A percentile compares a stretch with the other conserved stretches of the same genome.
These are phyloP conservation scores for Hyaloscypha bicolor DNA, from an alignment of 495 filamentous ascomycete species.

Conservation along the genomic window DNA sequence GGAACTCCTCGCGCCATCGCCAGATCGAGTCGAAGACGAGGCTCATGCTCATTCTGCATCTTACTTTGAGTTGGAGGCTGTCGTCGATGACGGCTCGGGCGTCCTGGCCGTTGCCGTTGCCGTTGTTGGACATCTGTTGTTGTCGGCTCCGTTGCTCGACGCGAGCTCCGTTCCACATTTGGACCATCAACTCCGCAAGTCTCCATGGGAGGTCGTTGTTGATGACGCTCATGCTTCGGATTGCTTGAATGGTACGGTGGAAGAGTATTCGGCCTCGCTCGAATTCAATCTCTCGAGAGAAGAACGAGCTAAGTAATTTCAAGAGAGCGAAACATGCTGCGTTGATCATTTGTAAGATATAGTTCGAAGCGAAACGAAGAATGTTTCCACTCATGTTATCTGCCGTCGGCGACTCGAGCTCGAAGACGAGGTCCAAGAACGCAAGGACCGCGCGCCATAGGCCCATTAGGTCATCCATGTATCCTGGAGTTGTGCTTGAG, in stretches of 20 bases:
- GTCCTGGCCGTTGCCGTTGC: constrained; percentile 37
- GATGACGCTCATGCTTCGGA: constrained; percentile 75
- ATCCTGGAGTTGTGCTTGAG: constrained; percentile 69
- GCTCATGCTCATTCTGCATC: constrained; percentile 91
- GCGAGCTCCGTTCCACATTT: constrained; percentile 81
- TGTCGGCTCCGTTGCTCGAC: constrained; percentile 45
- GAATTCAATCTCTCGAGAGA: constrained; percentile 71
- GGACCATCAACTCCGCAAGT: constrained; percentile 85
- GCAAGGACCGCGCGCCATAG: constrained; percentile 74
- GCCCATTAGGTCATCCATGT: constrained; percentile 74
- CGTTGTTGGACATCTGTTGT: constrained; percentile 15
- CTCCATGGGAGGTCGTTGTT: constrained; percentile 85
- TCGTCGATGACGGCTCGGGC: constrained; percentile 52
- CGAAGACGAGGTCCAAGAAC: constrained; percentile 75
- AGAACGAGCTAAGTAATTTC: constrained; percentile 85
- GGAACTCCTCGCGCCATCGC: constrained; percentile 89
- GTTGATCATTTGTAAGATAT: constrained; percentile 90
- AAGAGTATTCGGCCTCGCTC: constrained; percentile 75
- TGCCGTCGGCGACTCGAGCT: constrained; percentile 52
- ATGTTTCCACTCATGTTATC: constrained; percentile 39
- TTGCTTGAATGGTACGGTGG: constrained; percentile 72
- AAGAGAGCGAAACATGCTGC: constrained; percentile 83
- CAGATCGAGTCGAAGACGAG: constrained; percentile 90
- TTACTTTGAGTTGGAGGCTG: constrained; percentile 79
- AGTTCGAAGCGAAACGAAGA: constrained; percentile 77